These are phyloP conservation scores for Gillenia trifoliata DNA, from an alignment of 306 rosid species.

Conservation along the genomic window DNA sequence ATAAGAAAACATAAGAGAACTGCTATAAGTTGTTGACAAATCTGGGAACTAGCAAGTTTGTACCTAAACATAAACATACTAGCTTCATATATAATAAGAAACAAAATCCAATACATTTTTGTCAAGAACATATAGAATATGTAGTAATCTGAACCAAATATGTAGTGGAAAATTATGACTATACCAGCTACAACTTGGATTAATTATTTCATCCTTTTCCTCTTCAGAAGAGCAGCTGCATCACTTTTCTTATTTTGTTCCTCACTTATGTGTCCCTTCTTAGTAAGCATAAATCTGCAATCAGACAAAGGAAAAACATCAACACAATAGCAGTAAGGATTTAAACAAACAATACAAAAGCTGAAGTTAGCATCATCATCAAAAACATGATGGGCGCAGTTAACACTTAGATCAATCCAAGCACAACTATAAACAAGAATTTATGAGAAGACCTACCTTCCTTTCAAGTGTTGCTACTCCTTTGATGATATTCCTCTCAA, in stretches of 20 bases:
- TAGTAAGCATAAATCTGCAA: slow-evolving; percentile 89
- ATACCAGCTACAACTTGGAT: slow-evolving; percentile 98
- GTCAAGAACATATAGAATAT: not conserved
- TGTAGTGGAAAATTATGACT: not conserved
- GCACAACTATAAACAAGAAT: slow-evolving; percentile 10
- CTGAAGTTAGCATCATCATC: not conserved
- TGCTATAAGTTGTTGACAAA: not conserved
- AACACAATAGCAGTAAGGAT: not conserved
- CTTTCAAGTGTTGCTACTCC: slow-evolving; percentile 84
- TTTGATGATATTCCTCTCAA: slow-evolving; percentile 99
- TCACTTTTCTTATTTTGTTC: slow-evolving; percentile 97
- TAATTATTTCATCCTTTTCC: slow-evolving; percentile 98
- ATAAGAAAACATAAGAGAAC: not conserved
- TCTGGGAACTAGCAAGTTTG: not conserved
- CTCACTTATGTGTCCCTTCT: slow-evolving; percentile 86
- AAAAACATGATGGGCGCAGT: not conserved
- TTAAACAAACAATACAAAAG: not conserved
- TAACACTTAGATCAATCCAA: not conserved
- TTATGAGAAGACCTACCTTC: slow-evolving; percentile 50
- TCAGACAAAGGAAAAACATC: slow-evolving; percentile 14
- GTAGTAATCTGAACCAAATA: not conserved
- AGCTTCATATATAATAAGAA: not conserved
- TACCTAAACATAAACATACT: not conserved
- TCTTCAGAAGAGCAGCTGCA: slow-evolving; percentile 94
- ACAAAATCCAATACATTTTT: not conserved